Percentiles rank a stretch among this genome's conserved stretches.
These are phyloP conservation scores for Aureobasidium pullulans DNA, from an alignment of 2,329 filamentous ascomycete species.

Conservation along the genomic window DNA sequence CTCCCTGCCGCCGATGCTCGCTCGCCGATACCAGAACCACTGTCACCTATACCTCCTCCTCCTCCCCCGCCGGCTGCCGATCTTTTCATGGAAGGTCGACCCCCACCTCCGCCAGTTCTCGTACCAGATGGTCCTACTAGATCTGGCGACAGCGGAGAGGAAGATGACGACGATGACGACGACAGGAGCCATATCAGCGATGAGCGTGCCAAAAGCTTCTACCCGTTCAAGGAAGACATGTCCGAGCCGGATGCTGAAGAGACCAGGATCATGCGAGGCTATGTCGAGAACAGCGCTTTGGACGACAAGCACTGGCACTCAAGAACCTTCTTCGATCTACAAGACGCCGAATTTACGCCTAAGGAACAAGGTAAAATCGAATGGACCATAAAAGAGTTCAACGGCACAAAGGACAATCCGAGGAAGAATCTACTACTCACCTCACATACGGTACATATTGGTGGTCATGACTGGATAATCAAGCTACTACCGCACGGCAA, in stretches of 20 bases:
- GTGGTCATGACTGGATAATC: constrained; percentile 57
- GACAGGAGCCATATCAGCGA: constrained; percentile 18
- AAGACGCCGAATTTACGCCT: constrained; percentile 51
- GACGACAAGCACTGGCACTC: constrained; percentile 54
- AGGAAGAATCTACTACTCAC: constrained; percentile 53
- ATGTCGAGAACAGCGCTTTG: constrained; percentile 46
- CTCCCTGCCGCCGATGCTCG: neutral
- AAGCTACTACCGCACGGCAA: constrained; percentile 59
- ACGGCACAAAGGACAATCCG: constrained; percentile 53
- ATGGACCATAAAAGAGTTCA: constrained; percentile 52
- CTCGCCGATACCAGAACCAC: neutral
- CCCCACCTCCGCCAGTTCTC: constrained; percentile 11
- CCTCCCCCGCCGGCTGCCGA: neutral
- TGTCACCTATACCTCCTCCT: neutral
- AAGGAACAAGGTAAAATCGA: constrained; percentile 49
- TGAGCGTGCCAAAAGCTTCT: constrained; percentile 36
- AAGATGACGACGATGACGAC: constrained; percentile 23
- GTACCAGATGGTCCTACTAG: neutral
- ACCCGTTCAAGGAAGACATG: constrained; percentile 49
- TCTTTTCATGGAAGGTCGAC: neutral
- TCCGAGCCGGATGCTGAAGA: constrained; percentile 51
- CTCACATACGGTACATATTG: constrained; percentile 49
- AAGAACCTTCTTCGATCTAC: constrained; percentile 46
- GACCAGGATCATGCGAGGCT: constrained; percentile 48
- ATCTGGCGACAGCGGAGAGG: constrained; percentile 19